A percentile compares a stretch with the other conserved stretches of the same genome.
phyloP scores from a whole-genome alignment of 2,329 filamentous ascomycete genomes.

The Beauveria medogensis region DNA sequence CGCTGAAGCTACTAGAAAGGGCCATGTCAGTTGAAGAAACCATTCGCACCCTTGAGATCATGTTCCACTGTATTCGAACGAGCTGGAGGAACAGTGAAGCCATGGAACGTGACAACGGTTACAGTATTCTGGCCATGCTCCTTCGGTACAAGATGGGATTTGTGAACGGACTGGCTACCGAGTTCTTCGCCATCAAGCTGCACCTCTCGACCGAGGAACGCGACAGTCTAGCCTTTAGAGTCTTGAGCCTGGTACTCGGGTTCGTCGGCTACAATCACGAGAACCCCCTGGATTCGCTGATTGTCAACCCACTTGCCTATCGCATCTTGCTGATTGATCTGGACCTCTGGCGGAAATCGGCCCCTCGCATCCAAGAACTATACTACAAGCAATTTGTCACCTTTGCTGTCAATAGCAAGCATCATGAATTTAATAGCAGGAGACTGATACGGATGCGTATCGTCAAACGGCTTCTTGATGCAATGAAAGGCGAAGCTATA shows the following conservation, averaged over 20 bases:
- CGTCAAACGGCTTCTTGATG: constrained; percentile 82
- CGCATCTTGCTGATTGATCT: constrained; percentile 85
- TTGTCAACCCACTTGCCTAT: constrained; percentile 93
- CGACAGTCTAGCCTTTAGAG: constrained; percentile 48
- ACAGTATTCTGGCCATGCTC: constrained; percentile 76
- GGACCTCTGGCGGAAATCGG: constrained; percentile 82
- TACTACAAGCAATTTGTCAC: constrained; percentile 90
- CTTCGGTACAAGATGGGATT: constrained; percentile 74
- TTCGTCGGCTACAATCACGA: constrained; percentile 84
- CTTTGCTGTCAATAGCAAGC: constrained; percentile 84
- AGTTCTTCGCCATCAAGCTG: constrained; percentile 30
- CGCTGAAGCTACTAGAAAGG: constrained; percentile 75
- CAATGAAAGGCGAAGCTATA: constrained; percentile 77
- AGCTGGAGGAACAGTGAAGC: constrained; percentile 98
- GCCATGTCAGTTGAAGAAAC: constrained; percentile 63
- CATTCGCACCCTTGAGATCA: constrained; percentile 68
- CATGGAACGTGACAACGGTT: constrained; percentile 94
- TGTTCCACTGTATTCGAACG: constrained; percentile 77
- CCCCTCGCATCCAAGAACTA: constrained; percentile 67
- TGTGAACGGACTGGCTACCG: constrained; percentile 22
- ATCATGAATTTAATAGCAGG: constrained; percentile 85
- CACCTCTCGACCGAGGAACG: constrained; percentile 43
- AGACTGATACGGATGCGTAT: constrained; percentile 90
- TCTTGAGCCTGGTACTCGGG: constrained; percentile 68
- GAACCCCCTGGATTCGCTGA: constrained; percentile 79